Evolutionary conservation across 2,329 filamentous ascomycete species (phyloP).

Genomic region (Huntiella savannae): DNA sequence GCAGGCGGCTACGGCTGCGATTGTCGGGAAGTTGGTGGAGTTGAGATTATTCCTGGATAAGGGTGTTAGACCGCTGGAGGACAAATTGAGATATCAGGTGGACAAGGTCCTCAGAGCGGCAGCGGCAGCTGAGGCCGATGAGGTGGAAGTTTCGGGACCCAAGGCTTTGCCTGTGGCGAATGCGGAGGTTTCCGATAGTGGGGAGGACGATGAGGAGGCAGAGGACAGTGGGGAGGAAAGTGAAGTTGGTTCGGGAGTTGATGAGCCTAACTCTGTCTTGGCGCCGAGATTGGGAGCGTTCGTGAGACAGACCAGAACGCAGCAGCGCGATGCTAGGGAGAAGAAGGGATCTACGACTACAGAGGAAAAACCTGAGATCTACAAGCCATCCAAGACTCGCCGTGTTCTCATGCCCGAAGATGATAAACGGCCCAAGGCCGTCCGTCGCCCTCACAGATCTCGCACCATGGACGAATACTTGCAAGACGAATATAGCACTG

Average conservation of each 20-base stretch:
- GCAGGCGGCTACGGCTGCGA: conserved; percentile 19
- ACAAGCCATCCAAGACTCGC: conserved; percentile 74
- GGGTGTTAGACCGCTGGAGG: conserved; percentile 76
- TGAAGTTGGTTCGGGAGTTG: conserved; percentile 13
- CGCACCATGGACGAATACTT: conserved; percentile 86
- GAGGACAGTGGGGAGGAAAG: conserved; percentile 21
- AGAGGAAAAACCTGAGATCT: conserved; percentile 42
- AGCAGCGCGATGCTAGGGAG: conserved; percentile 10
- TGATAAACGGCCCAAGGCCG: conserved; percentile 29
- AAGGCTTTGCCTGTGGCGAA: not conserved
- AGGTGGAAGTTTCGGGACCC: conserved; percentile 8
- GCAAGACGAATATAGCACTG: conserved; percentile 60
- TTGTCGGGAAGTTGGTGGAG: conserved; percentile 76
- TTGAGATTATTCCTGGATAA: conserved; percentile 84
- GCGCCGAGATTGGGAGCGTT: conserved; percentile 9
- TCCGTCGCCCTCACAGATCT: conserved; percentile 51
- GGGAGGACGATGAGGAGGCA: conserved; percentile 17
- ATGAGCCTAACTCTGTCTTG: conserved; percentile 10
- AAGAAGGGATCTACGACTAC: conserved; percentile 12
- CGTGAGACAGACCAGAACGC: conserved; percentile 7
- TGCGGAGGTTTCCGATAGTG: conserved; percentile 15
- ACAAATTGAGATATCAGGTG: conserved; percentile 82
- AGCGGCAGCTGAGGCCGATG: conserved; percentile 43
- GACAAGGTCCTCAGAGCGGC: conserved; percentile 83
- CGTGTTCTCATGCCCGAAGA: conserved; percentile 67